A percentile compares a stretch with the other conserved stretches of the same genome.
These are phyloP conservation scores for Candolleomyces eurysporus DNA, from an alignment of 768 basidiomycete genomes.

Conservation along the genomic window DNA sequence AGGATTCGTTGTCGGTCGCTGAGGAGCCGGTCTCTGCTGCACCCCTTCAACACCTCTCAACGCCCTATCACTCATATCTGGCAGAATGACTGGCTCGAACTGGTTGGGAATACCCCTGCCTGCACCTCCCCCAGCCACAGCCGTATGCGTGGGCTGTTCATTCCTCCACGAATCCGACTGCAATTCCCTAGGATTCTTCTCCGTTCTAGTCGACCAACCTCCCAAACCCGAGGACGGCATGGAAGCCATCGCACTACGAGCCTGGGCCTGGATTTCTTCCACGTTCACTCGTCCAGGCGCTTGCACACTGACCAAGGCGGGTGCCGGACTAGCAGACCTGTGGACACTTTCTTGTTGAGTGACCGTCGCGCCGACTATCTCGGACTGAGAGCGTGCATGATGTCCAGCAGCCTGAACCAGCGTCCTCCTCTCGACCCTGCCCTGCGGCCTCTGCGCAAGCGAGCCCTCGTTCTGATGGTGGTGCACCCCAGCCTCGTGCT, in stretches of 20 bases:
- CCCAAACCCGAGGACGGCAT: neutral
- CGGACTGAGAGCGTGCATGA: neutral
- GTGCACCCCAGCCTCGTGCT: neutral
- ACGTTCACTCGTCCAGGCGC: neutral
- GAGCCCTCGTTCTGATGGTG: neutral
- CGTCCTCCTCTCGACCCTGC: conserved; percentile 7
- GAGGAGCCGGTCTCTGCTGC: neutral
- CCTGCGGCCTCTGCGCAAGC: neutral
- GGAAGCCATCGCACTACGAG: neutral
- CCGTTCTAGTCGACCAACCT: conserved; percentile 23
- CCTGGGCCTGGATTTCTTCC: neutral
- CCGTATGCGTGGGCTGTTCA: conserved; percentile 11
- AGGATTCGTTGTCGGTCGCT: neutral
- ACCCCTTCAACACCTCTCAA: neutral
- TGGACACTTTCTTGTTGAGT: neutral
- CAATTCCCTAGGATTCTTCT: conserved; percentile 21
- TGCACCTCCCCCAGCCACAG: conserved; percentile 9
- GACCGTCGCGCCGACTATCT: neutral
- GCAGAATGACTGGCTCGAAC: conserved; percentile 9
- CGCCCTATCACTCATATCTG: conserved; percentile 1
- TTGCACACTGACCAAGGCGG: neutral
- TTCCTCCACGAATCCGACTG: conserved; percentile 13
- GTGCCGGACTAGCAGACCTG: neutral
- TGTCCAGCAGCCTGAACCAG: neutral
- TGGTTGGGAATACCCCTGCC: neutral